Base-by-base conservation (phyloP, 352 stramenopile genomes). In the Hyaloperonospora brassicae region DNA sequence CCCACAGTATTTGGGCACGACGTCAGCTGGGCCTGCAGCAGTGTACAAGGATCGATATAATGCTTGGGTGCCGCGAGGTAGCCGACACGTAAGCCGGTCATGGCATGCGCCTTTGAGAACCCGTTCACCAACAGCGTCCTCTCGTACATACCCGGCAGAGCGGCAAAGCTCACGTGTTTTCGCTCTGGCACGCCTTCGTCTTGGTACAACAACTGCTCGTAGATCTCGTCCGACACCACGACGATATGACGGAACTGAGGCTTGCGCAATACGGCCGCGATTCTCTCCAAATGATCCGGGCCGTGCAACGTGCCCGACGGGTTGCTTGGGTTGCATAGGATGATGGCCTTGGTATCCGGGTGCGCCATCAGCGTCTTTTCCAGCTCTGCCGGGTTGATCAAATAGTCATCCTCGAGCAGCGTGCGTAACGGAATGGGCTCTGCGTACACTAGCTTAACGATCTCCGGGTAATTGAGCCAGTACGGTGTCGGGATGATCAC, bases 401-500 rank as follows among this genome's bases (percentile, higher is more conserved):
- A 66, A 62, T 96, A 98, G 54, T 89, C 83, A 45, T 97, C 83
- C 40, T 93, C 75, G 9, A 90, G 47, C 30, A 62, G 86, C 1
- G 90, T 97, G 57, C 89, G 82, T 17, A 98, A 66, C 45, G 96
- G 79, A n/a, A 98, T 73, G 2, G 88, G 82, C 30, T 84, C 79
- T 4, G 86, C 93, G 23, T 85, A 84, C 5, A 87, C 83, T 27
- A 98, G 75, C 51, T 86, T 81, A 21, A 92, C 87, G 66, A 98
- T 98, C 69, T 97, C 92, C 5, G 91, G 92, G 79, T 98, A 98
- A 30, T 79, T 97, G 13, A 96, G 88, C 94, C 94, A 98, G 76
- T 97, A 98, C 2, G 95, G 95, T 35, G 93, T 89, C 30, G 95
- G 95, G 41, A 98, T 89, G 42, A 98, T 76, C 1, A 98, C 95